Evolutionary conservation across 73 alveolate species (phyloP), one percentile per base, ranked within the genome.

Genomic region (Chromera velia): DNA sequence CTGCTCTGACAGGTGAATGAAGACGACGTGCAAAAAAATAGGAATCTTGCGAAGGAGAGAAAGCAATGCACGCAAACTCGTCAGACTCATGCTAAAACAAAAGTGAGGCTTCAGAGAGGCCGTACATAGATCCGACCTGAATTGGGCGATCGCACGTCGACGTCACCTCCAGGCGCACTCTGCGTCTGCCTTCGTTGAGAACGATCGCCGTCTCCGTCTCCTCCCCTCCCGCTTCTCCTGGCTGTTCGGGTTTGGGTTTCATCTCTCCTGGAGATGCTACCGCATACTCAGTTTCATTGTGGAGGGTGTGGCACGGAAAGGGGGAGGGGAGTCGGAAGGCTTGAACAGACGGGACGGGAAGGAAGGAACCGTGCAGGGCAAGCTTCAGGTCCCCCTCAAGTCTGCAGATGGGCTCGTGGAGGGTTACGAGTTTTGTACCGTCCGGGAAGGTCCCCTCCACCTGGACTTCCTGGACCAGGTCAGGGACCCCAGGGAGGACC

Each of bases 301-400:
- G 28, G 67, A 24, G 26, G 26, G 67, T 0, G 67, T 9, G 0
- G 28, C 26, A n/a, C n/a, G n/a, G n/a, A n/a, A n/a, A n/a, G n/a
- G n/a, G n/a, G n/a, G n/a, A n/a, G n/a, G n/a, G n/a, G n/a, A n/a
- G n/a, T n/a, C n/a, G n/a, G n/a, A n/a, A n/a, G n/a, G n/a, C n/a
- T n/a, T n/a, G n/a, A n/a, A n/a, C n/a, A n/a, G n/a, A n/a, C n/a
- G 86, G 86, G 69, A 64, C 86, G 1, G 86, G 86, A 66, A 79
- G 28, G 69, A 79, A 79, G 74, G 80, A 70, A 32, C 86, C 85
- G 29, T 70, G 46, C 55, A 79, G 70, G 10, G 80, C 85, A 46
- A 69, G 22, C 48, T 74, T 48, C n/a, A 79, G 68, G 40, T 79
- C 79, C 13, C 85, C 85, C 27, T 79, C 85, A 64, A 46, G 28